These are phyloP conservation scores for Boletus reticuloceps DNA, from an alignment of 768 basidiomycete genomes.

Conservation along the genomic window DNA sequence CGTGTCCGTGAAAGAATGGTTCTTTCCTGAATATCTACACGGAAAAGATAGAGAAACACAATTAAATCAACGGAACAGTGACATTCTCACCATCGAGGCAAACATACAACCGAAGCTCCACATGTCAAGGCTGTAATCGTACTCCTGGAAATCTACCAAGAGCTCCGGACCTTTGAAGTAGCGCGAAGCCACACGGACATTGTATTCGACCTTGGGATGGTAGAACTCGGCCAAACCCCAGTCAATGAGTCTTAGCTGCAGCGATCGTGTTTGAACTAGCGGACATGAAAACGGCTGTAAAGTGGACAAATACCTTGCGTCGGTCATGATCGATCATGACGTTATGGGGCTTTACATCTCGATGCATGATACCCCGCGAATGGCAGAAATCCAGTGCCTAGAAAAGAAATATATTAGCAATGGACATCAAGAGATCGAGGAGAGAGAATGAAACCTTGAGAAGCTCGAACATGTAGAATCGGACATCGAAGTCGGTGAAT, in stretches of 20 bases:
- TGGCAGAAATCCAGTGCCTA: conserved; percentile 97
- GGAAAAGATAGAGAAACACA: background rate
- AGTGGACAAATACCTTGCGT: conserved; percentile 64
- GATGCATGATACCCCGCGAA: conserved; percentile 98
- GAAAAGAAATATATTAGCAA: background rate
- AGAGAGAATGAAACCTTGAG: conserved; percentile 61
- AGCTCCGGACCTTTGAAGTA: conserved; percentile 99
- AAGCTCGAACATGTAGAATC: conserved; percentile 95
- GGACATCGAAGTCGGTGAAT: conserved; percentile 93
- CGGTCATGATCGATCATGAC: conserved; percentile 99
- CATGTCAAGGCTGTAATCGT: conserved; percentile 97
- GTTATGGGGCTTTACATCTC: conserved; percentile 98
- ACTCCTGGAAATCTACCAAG: conserved; percentile 96
- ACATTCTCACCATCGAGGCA: conserved; percentile 82
- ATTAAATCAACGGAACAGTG: background rate
- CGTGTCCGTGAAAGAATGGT: conserved; percentile 98
- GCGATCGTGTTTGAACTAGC: conserved; percentile 10
- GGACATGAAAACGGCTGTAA: conserved; percentile 1
- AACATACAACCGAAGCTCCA: conserved; percentile 99
- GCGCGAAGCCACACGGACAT: conserved; percentile 93
- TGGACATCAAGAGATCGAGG: conserved; percentile 1
- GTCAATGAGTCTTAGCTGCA: conserved; percentile 90
- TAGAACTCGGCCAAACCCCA: conserved; percentile 99
- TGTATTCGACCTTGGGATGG: conserved; percentile 96
- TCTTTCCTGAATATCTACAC: conserved; percentile 96